phyloP scores from a whole-genome alignment of 495 filamentous ascomycete genomes.

The Penicillium alfredii region DNA sequence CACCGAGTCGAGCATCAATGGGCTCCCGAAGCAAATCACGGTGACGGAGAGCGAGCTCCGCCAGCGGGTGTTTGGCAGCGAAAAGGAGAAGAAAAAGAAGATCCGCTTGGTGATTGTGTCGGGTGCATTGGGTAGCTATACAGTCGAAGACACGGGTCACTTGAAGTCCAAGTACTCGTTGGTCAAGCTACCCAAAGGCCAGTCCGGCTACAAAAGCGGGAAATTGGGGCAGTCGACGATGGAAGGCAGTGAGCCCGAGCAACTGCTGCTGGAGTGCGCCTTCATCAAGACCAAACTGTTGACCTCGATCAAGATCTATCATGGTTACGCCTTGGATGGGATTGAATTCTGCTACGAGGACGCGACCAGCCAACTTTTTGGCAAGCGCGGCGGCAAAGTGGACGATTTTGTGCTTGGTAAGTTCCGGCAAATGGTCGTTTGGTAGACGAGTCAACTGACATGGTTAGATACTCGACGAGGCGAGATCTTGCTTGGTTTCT shows the following conservation, averaged over 20 bases:
- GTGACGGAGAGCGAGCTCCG: slow-evolving; percentile 73
- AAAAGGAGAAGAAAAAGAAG: slow-evolving; percentile 62
- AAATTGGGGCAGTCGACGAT: slow-evolving; percentile 69
- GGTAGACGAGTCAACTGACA: no score
- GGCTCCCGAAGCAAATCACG: slow-evolving; percentile 61
- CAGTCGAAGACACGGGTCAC: slow-evolving; percentile 63
- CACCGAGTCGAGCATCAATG: slow-evolving; percentile 51
- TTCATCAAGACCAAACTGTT: slow-evolving; percentile 67
- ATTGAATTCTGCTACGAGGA: slow-evolving; percentile 94
- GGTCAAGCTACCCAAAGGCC: slow-evolving; percentile 70
- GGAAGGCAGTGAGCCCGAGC: slow-evolving; percentile 63
- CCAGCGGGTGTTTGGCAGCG: slow-evolving; percentile 52
- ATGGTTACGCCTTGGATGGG: slow-evolving; percentile 74
- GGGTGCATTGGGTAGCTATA: slow-evolving; percentile 61
- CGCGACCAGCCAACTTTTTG: slow-evolving; percentile 79
- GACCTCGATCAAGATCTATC: slow-evolving; percentile 68
- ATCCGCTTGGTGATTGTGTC: slow-evolving; percentile 71
- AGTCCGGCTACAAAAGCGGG: slow-evolving; percentile 66
- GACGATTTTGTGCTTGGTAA: slow-evolving; percentile 72
- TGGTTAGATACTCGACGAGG: slow-evolving; percentile 68
- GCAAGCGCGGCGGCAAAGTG: slow-evolving; percentile 73
- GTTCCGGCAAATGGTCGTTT: no score
- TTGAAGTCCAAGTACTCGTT: slow-evolving; percentile 64
- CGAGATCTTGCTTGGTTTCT: slow-evolving; percentile 84
- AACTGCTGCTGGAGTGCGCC: slow-evolving; percentile 69